Percentiles rank a stretch among this genome's conserved stretches.
These are phyloP conservation scores for Pseudonectria buxi DNA, from an alignment of 2,329 filamentous ascomycete genomes.

Conservation along the genomic window DNA sequence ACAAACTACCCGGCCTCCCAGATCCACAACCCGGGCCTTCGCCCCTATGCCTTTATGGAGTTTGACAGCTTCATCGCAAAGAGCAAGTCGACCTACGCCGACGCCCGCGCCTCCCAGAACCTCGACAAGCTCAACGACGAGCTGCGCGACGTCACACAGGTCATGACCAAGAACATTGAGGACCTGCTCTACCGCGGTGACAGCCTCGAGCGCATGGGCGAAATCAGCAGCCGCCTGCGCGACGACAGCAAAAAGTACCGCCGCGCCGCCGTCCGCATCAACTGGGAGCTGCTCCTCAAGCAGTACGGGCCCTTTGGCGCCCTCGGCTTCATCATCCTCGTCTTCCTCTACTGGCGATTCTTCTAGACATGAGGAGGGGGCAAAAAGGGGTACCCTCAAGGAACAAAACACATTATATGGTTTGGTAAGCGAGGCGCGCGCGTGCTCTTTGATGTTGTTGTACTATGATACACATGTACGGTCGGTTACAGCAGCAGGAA, in stretches of 20 bases:
- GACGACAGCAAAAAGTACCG: slow-evolving; percentile 95
- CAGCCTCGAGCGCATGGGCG: slow-evolving; percentile 92
- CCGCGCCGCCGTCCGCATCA: slow-evolving; percentile 87
- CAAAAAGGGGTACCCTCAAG: too few species aligned
- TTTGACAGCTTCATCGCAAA: slow-evolving; percentile 96
- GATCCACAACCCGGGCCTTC: slow-evolving; percentile 66
- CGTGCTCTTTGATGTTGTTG: background rate
- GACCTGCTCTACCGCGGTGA: slow-evolving; percentile 93
- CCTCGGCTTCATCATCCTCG: slow-evolving; percentile 71
- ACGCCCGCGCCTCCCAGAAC: slow-evolving; percentile 84
- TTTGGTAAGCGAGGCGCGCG: background rate
- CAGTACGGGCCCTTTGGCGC: slow-evolving; percentile 91
- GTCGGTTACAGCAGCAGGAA: background rate
- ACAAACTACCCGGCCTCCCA: slow-evolving; percentile 71
- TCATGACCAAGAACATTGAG: slow-evolving; percentile 99
- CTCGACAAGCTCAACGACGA: slow-evolving; percentile 95
- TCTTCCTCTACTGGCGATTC: slow-evolving; percentile 91
- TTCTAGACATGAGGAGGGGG: too few species aligned
- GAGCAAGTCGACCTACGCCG: slow-evolving; percentile 90
- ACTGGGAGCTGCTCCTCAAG: slow-evolving; percentile 94
- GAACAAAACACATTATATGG: too few species aligned
- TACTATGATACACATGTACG: background rate
- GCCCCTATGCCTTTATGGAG: slow-evolving; percentile 94
- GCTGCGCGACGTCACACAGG: slow-evolving; percentile 93
- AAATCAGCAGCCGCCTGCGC: slow-evolving; percentile 77